phyloP scores from a whole-genome alignment of 2,329 filamentous ascomycete species.

The Rhynchosporium agropyri region DNA sequence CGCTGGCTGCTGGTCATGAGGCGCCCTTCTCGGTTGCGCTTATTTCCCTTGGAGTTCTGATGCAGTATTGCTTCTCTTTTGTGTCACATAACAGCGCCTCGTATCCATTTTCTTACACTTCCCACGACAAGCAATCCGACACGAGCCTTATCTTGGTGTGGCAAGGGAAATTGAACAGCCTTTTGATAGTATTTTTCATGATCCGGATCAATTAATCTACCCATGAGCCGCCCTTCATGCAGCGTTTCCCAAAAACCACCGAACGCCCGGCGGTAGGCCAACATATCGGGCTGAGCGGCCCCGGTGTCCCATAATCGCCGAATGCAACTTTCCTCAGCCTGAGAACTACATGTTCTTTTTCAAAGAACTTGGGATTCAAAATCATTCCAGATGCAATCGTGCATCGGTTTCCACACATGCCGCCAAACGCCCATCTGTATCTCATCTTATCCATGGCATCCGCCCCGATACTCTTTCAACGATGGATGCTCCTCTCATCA shows the following conservation, averaged over 20 bases:
- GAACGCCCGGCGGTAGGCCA: background rate
- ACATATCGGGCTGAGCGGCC: background rate
- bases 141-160: too few species aligned
- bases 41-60: background rate
- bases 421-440: too few species aligned
- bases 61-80: background rate
- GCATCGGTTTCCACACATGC: too few species aligned
- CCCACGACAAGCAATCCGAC: too few species aligned
- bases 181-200: background rate
- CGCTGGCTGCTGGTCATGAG: background rate
- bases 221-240: background rate
- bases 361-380: too few species aligned
- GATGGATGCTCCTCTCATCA: conserved; percentile 18
- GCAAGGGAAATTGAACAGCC: background rate
- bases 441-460: too few species aligned
- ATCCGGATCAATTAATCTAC: background rate
- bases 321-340: background rate
- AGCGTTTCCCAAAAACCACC: background rate
- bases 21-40: conserved; percentile 10
- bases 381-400: too few species aligned
- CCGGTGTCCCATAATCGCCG: background rate
- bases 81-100: background rate
- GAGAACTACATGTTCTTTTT: too few species aligned
- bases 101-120: background rate
- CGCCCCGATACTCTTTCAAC: background rate